Percentiles rank a stretch among this genome's conserved stretches.
Evolutionary conservation across 2,329 filamentous ascomycete genomes (phyloP).

Genomic region (Pochonia chlamydosporia): DNA sequence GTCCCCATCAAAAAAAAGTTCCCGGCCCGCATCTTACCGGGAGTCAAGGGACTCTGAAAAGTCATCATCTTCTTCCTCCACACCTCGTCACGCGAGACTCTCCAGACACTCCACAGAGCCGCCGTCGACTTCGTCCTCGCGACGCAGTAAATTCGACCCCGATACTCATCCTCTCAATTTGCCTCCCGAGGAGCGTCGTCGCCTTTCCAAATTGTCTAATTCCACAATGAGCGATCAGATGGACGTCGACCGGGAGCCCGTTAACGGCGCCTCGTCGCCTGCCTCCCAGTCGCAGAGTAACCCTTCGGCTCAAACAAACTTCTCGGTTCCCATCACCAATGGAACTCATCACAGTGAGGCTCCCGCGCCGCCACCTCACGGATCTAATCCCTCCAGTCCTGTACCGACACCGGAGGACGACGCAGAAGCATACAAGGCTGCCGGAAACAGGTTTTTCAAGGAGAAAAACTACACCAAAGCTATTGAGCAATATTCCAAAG

Average conservation of each 20-base stretch:
- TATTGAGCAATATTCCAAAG: constrained; percentile 91
- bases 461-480: constrained; percentile 83
- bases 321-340: constrained; percentile 48
- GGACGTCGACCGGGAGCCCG: constrained; percentile 67
- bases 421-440: constrained; percentile 85
- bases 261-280: constrained; percentile 48
- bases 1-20: constrained; percentile 22
- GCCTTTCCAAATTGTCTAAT: constrained; percentile 62
- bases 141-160: constrained; percentile 53
- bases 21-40: constrained; percentile 24
- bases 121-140: constrained; percentile 36
- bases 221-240: constrained; percentile 58
- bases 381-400: constrained; percentile 56
- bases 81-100: constrained; percentile 37
- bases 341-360: constrained; percentile 37
- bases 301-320: constrained; percentile 36
- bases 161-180: constrained; percentile 86
- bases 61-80: constrained; percentile 15
- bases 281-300: constrained; percentile 30
- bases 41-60: constrained; percentile 14
- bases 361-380: constrained; percentile 68
- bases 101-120: constrained; percentile 45
- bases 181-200: constrained; percentile 80
- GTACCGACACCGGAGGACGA: constrained; percentile 57
- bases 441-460: constrained; percentile 96